Evolutionary conservation across 2,329 filamentous ascomycete genomes (phyloP).

Genomic region (Capronia americana): DNA sequence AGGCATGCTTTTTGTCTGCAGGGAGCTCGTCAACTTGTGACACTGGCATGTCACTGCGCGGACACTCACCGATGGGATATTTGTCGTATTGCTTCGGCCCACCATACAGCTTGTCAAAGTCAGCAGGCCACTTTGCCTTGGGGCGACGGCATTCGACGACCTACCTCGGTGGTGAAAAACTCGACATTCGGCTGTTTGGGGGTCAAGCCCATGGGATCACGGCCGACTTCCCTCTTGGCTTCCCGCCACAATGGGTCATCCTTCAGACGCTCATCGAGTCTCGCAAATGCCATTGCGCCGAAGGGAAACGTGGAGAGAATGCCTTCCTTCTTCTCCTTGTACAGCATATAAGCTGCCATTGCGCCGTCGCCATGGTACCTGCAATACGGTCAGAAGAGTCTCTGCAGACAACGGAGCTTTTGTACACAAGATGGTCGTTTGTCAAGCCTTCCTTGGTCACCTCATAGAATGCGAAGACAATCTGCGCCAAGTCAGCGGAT

Average conservation of each 20-base stretch:
- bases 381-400: conserved; percentile 1
- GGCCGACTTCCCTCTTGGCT: conserved; percentile 55
- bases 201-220: conserved; percentile 68
- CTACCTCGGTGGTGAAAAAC: conserved; percentile 68
- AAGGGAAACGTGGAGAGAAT: conserved; percentile 68
- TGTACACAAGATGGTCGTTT: conserved; percentile 59
- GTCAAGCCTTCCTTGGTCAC: conserved; percentile 60
- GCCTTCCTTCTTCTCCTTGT: conserved; percentile 65
- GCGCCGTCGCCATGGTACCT: conserved; percentile 61
- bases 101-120: conserved; percentile 34
- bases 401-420: not conserved
- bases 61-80: conserved; percentile 53
- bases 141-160: conserved; percentile 40
- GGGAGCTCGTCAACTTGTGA: not conserved
- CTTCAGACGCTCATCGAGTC: conserved; percentile 65
- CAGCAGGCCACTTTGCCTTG: conserved; percentile 6
- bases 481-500: conserved; percentile 43
- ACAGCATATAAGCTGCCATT: conserved; percentile 59
- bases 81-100: conserved; percentile 63
- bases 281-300: conserved; percentile 66
- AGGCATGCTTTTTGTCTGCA: conserved; percentile 58
- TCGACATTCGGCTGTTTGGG: conserved; percentile 65
- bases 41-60: not conserved
- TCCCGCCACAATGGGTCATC: conserved; percentile 62
- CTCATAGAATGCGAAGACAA: conserved; percentile 68